A percentile compares a stretch with the other conserved stretches of the same genome.
Evolutionary conservation across 2,329 filamentous ascomycete species (phyloP).

Genomic region (Lasiodiplodia theobromae): DNA sequence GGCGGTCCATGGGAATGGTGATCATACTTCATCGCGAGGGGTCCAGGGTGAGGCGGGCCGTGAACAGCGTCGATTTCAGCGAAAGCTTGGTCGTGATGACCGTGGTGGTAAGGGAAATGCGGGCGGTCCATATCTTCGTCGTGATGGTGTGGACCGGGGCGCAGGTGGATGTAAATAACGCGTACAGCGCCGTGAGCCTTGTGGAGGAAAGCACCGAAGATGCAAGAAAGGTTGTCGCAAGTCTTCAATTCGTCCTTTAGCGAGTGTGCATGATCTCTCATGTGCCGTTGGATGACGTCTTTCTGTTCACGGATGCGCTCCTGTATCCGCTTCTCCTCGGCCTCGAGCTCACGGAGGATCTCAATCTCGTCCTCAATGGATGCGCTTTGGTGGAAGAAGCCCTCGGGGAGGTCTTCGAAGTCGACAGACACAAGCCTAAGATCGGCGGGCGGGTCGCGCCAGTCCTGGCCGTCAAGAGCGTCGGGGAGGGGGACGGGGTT

Average conservation of each 20-base stretch:
- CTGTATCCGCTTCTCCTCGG: conserved; percentile 47
- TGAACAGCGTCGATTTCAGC: conserved; percentile 11
- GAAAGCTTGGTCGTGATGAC: conserved; percentile 34
- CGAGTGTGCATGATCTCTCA: conserved; percentile 40
- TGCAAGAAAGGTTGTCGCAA: conserved; percentile 53
- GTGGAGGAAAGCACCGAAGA: conserved; percentile 48
- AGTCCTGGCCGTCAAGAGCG: conserved; percentile 41
- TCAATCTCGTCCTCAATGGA: conserved; percentile 51
- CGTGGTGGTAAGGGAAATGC: conserved; percentile 35
- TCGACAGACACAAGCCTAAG: conserved; percentile 40
- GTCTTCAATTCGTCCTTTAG: conserved; percentile 50
- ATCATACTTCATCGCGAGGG: conserved; percentile 27
- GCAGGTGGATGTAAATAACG: conserved; percentile 41
- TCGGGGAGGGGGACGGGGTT: conserved; percentile 42
- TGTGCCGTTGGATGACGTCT: conserved; percentile 41
- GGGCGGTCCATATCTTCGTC: conserved; percentile 32
- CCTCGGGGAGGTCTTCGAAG: conserved; percentile 30
- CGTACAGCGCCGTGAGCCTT: conserved; percentile 46
- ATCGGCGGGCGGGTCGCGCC: conserved; percentile 46
- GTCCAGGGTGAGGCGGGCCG: background rate
- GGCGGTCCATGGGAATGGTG: conserved; percentile 28
- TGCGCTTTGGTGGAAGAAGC: conserved; percentile 20
- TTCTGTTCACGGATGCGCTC: conserved; percentile 47
- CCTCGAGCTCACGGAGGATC: conserved; percentile 49
- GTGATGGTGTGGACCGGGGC: conserved; percentile 35